Percentiles rank a stretch among this genome's conserved stretches.
These are phyloP conservation scores for Aspergillus japonicus DNA, from an alignment of 2,329 filamentous ascomycete genomes.

Conservation along the genomic window DNA sequence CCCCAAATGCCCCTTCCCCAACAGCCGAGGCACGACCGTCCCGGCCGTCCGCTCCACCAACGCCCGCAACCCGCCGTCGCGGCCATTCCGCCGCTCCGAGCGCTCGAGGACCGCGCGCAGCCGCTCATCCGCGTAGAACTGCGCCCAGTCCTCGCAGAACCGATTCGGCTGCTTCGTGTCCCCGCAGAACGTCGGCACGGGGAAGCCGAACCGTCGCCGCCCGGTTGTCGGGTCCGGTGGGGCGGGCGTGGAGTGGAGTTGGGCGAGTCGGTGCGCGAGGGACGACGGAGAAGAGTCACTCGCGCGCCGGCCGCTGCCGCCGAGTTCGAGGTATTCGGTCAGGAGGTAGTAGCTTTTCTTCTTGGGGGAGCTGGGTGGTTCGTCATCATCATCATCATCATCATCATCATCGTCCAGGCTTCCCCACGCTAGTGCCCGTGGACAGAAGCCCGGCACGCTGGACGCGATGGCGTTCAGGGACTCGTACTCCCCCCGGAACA, in stretches of 20 bases:
- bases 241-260: constrained; percentile 73
- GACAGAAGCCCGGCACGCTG: constrained; percentile 72
- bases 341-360: constrained; percentile 54
- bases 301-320: constrained; percentile 49
- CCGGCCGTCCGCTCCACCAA: constrained; percentile 65
- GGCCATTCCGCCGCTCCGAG: constrained; percentile 61
- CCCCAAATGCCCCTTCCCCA: constrained; percentile 66
- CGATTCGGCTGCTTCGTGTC: constrained; percentile 78
- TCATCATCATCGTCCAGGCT: constrained; percentile 46
- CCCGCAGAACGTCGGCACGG: constrained; percentile 81
- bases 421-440: constrained; percentile 72
- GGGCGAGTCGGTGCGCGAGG: constrained; percentile 74
- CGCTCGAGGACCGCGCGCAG: constrained; percentile 63
- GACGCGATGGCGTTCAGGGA: constrained; percentile 79
- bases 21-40: constrained; percentile 70
- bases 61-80: constrained; percentile 59
- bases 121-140: constrained; percentile 79
- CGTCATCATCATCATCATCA: not conserved
- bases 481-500: constrained; percentile 68
- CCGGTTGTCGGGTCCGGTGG: constrained; percentile 44
- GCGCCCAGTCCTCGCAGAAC: constrained; percentile 72
- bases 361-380: not conserved
- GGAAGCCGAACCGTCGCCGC: constrained; percentile 72
- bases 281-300: not conserved
- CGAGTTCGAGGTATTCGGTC: constrained; percentile 77